These are phyloP conservation scores for Penicillium silybi DNA, from an alignment of 495 filamentous ascomycete species.

Conservation along the genomic window DNA sequence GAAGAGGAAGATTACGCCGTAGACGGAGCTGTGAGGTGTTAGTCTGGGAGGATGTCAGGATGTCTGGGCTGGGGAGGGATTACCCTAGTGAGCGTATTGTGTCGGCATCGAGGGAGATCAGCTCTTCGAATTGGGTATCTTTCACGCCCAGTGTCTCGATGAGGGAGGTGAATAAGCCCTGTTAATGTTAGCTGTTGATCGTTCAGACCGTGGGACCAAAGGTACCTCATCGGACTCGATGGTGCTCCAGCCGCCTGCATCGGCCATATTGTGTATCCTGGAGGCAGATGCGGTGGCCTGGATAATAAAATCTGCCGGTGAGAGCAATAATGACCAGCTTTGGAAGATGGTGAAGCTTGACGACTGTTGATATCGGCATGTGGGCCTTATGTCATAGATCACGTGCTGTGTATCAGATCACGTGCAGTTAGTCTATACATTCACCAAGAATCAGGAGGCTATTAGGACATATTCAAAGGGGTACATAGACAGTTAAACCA, in stretches of 20 bases:
- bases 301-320: neutral
- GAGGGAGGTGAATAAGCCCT: conserved; percentile 98
- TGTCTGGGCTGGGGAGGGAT: neutral
- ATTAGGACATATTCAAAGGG: too few species aligned
- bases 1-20: conserved; percentile 99
- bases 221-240: conserved; percentile 92
- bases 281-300: neutral
- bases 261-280: conserved; percentile 28
- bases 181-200: conserved; percentile 10
- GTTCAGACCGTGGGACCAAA: neutral
- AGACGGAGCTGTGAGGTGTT: conserved; percentile 59
- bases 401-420: conserved; percentile 5
- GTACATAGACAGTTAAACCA: too few species aligned
- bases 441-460: too few species aligned
- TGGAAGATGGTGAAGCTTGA: conserved; percentile 1
- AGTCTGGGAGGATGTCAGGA: conserved; percentile 4
- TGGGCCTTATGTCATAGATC: conserved; percentile 18
- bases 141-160: conserved; percentile 86
- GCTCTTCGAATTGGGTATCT: conserved; percentile 95
- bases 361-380: conserved; percentile 8
- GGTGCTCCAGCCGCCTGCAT: conserved; percentile 61
- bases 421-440: neutral
- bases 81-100: conserved; percentile 66
- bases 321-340: neutral
- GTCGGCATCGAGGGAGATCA: conserved; percentile 82